Evolutionary conservation across 306 rosid genomes (phyloP).

Genomic region (Vigna unguiculata): DNA sequence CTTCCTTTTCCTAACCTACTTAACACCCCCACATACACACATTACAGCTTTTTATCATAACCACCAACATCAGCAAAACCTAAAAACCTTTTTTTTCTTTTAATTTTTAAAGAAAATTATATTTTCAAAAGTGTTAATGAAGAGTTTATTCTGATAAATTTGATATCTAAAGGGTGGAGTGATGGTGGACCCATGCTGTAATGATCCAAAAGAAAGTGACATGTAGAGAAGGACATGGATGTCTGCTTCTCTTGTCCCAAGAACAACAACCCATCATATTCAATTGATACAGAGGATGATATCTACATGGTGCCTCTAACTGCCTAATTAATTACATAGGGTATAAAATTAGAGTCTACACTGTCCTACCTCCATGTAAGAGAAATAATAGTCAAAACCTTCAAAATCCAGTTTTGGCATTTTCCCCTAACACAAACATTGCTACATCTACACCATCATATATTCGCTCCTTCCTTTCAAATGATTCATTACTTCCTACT

Average conservation of each 20-base stretch:
- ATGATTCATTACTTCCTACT: too few species aligned
- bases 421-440: too few species aligned
- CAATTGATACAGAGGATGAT: conserved; percentile 45
- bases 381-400: conserved; percentile 43
- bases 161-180: conserved; percentile 49
- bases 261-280: conserved; percentile 48
- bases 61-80: background rate
- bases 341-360: conserved; percentile 27
- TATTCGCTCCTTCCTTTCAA: too few species aligned
- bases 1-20: conserved; percentile 28
- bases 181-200: conserved; percentile 61
- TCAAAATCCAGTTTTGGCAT: conserved; percentile 48
- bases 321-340: conserved; percentile 42
- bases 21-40: background rate
- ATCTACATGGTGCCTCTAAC: conserved; percentile 40
- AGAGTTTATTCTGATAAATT: too few species aligned
- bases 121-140: too few species aligned
- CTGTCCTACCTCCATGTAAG: conserved; percentile 21
- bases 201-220: conserved; percentile 66
- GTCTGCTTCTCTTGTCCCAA: conserved; percentile 69
- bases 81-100: too few species aligned
- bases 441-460: conserved; percentile 30
- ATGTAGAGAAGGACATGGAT: conserved; percentile 68
- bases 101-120: too few species aligned
- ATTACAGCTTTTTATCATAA: conserved; percentile 8